A percentile compares a stretch with the other conserved stretches of the same genome.
Evolutionary conservation across 768 basidiomycete genomes (phyloP).

Genomic region (Lactarius pseudohatsudake): DNA sequence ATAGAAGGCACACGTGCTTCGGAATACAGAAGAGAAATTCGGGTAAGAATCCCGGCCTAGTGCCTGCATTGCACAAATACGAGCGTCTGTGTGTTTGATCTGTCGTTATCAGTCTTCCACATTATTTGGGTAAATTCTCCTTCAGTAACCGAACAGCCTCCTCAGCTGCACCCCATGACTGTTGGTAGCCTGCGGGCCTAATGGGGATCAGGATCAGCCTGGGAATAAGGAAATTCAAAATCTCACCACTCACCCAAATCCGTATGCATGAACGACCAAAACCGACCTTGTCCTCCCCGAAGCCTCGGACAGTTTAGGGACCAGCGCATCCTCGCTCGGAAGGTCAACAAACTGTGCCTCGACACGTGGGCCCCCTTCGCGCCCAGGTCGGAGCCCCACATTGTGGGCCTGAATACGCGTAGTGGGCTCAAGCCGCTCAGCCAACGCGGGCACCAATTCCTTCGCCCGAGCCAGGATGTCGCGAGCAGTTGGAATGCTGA

Average conservation of each 20-base stretch:
- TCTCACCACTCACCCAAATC: constrained; percentile 47
- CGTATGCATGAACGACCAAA: constrained; percentile 57
- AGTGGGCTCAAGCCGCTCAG: constrained; percentile 34
- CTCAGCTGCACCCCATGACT: constrained; percentile 35
- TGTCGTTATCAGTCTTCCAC: neutral
- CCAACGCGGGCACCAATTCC: constrained; percentile 39
- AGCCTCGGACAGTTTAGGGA: constrained; percentile 28
- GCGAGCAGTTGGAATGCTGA: constrained; percentile 42
- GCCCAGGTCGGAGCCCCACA: constrained; percentile 57
- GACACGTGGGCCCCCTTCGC: constrained; percentile 56
- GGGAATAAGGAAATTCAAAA: constrained; percentile 26
- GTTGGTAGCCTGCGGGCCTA: constrained; percentile 35
- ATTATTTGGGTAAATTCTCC: constrained; percentile 18
- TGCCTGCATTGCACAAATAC: neutral
- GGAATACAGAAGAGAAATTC: neutral
- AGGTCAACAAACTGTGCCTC: constrained; percentile 47
- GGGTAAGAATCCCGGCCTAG: neutral
- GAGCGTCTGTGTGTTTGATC: neutral
- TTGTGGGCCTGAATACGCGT: constrained; percentile 52
- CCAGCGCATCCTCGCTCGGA: constrained; percentile 36
- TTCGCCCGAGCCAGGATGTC: constrained; percentile 50
- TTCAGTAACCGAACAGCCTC: constrained; percentile 31
- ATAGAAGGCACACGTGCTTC: neutral
- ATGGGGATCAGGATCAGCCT: neutral
- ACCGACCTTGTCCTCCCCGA: constrained; percentile 31